Evolutionary conservation across 2,329 filamentous ascomycete species (phyloP).

Genomic region (Cladorrhinum sp.): DNA sequence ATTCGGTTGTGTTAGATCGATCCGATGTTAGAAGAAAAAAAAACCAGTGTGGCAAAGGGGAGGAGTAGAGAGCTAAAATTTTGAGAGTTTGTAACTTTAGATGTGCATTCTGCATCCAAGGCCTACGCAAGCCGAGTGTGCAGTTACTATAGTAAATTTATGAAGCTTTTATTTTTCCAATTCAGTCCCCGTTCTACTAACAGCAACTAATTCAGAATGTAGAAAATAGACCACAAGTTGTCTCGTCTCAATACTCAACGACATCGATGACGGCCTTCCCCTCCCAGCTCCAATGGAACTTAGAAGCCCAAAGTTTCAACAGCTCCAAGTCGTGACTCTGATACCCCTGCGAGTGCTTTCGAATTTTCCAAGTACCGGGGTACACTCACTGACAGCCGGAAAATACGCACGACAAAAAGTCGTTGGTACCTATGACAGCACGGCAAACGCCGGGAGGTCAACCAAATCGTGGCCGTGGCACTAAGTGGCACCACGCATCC

Average conservation of each 20-base stretch:
- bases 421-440: constrained; percentile 2
- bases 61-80: constrained; percentile 2
- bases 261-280: not conserved
- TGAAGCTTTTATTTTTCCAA: not conserved
- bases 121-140: constrained; percentile 2
- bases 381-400: constrained; percentile 7
- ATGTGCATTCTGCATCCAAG: not conserved
- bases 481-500: not conserved
- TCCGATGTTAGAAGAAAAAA: not conserved
- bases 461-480: constrained; percentile 9
- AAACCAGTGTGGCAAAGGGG: not conserved
- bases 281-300: not conserved
- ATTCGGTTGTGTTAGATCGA: constrained; percentile 4
- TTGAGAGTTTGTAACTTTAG: constrained; percentile 6
- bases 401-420: constrained; percentile 2
- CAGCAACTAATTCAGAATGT: too few species aligned
- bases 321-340: constrained; percentile 1
- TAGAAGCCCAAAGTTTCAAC: not conserved
- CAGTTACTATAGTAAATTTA: not conserved
- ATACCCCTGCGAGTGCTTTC: too few species aligned
- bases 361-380: not conserved
- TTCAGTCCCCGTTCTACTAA: too few species aligned
- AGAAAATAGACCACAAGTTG: too few species aligned
- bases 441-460: not conserved
- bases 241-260: not conserved